Percentiles rank a stretch among this genome's conserved stretches.
Evolutionary conservation across 2,329 filamentous ascomycete species (phyloP).

Genomic region (Alternaria triticimaculans): DNA sequence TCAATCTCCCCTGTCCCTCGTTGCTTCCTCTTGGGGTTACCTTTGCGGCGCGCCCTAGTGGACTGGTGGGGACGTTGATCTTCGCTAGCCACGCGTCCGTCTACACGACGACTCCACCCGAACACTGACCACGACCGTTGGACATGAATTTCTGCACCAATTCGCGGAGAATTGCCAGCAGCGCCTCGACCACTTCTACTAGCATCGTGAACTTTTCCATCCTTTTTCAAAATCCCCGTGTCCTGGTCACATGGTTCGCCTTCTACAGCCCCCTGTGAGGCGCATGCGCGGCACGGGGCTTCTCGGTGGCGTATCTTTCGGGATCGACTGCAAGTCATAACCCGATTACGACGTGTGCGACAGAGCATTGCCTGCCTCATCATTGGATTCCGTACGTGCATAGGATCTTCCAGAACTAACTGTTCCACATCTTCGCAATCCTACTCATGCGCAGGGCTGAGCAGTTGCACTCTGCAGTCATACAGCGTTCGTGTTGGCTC

Average conservation of each 20-base stretch:
- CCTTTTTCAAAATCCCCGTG: not conserved
- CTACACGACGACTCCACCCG: slow-evolving; percentile 7
- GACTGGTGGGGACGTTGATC: slow-evolving; percentile 13
- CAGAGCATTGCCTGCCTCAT: slow-evolving; percentile 16
- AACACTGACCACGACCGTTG: slow-evolving; percentile 7
- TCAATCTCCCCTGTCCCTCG: slow-evolving; percentile 11
- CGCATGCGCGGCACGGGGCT: slow-evolving; percentile 6
- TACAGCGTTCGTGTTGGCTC: not conserved
- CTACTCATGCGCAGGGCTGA: slow-evolving; percentile 5
- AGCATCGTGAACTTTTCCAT: not conserved
- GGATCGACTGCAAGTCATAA: slow-evolving; percentile 17
- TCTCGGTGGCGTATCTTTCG: slow-evolving; percentile 12
- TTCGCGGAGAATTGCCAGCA: not conserved
- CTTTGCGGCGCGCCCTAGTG: slow-evolving; percentile 11
- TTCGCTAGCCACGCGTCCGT: slow-evolving; percentile 20
- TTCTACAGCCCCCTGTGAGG: not conserved
- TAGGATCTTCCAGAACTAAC: slow-evolving; percentile 3
- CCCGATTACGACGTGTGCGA: slow-evolving; percentile 12
- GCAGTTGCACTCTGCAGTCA: not conserved
- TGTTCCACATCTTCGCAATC: not conserved
- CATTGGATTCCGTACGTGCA: slow-evolving; percentile 4
- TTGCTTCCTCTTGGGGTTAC: slow-evolving; percentile 6
- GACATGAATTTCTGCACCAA: slow-evolving; percentile 4
- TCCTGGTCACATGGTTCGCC: not conserved
- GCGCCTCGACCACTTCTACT: not conserved